Base-by-base conservation (phyloP, 345 rosid genomes). In the Capsella bursapastoris region DNA sequence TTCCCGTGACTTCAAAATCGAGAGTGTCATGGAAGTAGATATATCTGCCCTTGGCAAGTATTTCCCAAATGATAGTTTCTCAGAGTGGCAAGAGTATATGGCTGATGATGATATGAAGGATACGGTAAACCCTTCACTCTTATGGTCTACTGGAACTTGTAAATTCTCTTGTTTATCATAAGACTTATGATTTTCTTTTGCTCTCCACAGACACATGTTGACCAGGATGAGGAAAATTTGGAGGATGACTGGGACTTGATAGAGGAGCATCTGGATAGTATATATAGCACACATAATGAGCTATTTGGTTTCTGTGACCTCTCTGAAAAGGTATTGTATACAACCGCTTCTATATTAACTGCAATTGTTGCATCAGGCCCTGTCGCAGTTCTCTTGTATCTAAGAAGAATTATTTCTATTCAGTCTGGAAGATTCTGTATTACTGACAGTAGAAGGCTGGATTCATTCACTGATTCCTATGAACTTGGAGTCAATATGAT, bases 271-370 rank as follows among this genome's bases (percentile, higher is more conserved):
- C 57, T 87, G 65, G 76, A 78, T 67, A 73, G 70, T 75, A 76
- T 91, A 79, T 84, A 91, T 71, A 65, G 73, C 79, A 78, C 82
- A 11, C 95, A 91, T 78, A 88, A 82, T 71, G 89, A 85, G 70
- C 75, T 94, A 70, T 94, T 91, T 87, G 97, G 97, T 16, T 90
- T 93, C 16, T 74, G n/a, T 31, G 76, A 85, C 83, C 92, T 88
- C 75, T 73, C 84, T 64, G 70, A 74, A 69, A 35, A 57, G 69
- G 98, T 94, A 86, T 13, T 68, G 71, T 55, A 68, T 53, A 5
- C 3, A 49, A 31, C 22, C 22, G 22, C 22, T 22, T 22, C 22
- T 22, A 22, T 22, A 22, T 22, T 22, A 25, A 57, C 35, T 65
- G 49, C 68, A 64, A 32, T 52, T 71, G 49, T 64, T 65, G 38